Conservation (phyloP, 208 protist genomes). For the Crithidia sp. region DNA sequence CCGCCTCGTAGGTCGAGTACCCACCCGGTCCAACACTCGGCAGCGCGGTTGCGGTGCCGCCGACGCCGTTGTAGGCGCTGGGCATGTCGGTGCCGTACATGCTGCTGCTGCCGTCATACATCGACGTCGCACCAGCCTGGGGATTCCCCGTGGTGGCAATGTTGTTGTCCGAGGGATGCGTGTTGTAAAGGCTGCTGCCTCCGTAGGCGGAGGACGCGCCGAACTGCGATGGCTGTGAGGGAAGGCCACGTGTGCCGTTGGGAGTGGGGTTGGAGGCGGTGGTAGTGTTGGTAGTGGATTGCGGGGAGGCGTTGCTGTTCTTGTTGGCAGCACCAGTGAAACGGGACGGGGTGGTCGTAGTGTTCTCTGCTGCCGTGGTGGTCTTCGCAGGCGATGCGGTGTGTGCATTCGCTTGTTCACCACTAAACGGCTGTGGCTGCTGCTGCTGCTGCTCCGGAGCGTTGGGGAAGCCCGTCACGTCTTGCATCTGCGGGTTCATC, state of each 20-base stretch:
- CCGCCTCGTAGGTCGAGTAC: slow-evolving; percentile 18
- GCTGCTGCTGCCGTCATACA: slow-evolving; percentile 28
- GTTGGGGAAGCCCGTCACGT: slow-evolving; percentile 6
- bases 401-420: background rate
- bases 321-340: too few species aligned
- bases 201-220: slow-evolving; percentile 14
- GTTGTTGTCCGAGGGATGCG: slow-evolving; percentile 9
- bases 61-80: slow-evolving; percentile 16
- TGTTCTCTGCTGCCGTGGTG: background rate
- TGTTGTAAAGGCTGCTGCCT: slow-evolving; percentile 23
- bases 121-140: background rate
- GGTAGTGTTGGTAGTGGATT: too few species aligned
- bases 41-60: background rate
- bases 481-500: slow-evolving; percentile 2
- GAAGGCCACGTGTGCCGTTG: background rate
- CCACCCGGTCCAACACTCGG: slow-evolving; percentile 3
- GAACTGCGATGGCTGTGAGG: background rate
- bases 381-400: background rate
- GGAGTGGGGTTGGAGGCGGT: background rate
- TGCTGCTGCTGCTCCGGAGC: background rate
- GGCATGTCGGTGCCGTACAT: slow-evolving; percentile 15
- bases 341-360: too few species aligned
- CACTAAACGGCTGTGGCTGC: background rate
- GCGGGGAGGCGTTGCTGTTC: too few species aligned
- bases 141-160: too few species aligned